A percentile compares a stretch with the other conserved stretches of the same genome.
These are phyloP conservation scores for Nitzschia sp. DNA, from an alignment of 108 stramenopile species.

Conservation along the genomic window DNA sequence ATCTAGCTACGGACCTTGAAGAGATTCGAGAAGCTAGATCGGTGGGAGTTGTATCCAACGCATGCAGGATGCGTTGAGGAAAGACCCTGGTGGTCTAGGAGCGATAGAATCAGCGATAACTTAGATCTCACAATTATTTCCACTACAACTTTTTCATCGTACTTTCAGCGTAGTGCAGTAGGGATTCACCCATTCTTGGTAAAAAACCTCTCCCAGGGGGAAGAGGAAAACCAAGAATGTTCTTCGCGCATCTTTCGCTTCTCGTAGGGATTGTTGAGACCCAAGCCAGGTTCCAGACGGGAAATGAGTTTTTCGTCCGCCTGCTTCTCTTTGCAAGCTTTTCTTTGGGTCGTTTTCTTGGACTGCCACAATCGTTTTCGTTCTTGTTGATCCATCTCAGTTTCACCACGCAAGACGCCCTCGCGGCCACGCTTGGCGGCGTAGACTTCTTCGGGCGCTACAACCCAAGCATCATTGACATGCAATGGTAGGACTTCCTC, in stretches of 20 bases:
- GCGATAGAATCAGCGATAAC: too few species aligned
- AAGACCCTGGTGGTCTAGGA: too few species aligned
- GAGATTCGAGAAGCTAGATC: too few species aligned
- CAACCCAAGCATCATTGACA: constrained; percentile 85
- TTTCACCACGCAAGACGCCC: constrained; percentile 84
- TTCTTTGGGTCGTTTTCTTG: constrained; percentile 91
- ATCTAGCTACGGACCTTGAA: too few species aligned
- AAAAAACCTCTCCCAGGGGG: too few species aligned
- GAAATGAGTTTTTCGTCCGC: constrained; percentile 91
- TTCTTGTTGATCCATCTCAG: constrained; percentile 90
- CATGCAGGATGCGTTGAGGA: too few species aligned
- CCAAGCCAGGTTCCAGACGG: constrained; percentile 89
- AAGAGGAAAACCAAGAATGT: too few species aligned
- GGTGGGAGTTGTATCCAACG: too few species aligned
- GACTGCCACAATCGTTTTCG: constrained; percentile 84
- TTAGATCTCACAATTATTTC: too few species aligned
- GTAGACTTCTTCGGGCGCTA: constrained; percentile 96
- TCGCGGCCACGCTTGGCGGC: constrained; percentile 86
- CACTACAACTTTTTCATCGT: too few species aligned
- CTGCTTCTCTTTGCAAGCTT: constrained; percentile 82
- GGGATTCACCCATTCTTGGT: too few species aligned
- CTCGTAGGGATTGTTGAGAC: constrained; percentile 95
- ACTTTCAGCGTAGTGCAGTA: too few species aligned
- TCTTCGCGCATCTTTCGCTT: constrained; percentile 89
- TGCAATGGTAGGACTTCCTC: constrained; percentile 95